Evolutionary conservation across 176 grass and related monocot species (phyloP).

Genomic region (Zoysia japonica): DNA sequence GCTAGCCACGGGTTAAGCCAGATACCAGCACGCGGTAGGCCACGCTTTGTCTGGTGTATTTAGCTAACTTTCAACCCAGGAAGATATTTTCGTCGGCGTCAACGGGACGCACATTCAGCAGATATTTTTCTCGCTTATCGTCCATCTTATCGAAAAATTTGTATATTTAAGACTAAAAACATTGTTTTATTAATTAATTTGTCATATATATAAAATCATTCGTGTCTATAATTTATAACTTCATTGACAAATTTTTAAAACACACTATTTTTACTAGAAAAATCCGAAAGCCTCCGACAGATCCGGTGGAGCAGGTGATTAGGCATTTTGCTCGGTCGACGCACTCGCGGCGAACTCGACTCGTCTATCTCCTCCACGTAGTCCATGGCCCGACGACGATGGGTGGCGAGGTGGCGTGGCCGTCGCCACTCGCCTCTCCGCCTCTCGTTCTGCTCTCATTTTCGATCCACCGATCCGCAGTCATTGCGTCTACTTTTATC

Average conservation of each 20-base stretch:
- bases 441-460: slow-evolving; percentile 27
- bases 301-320: not conserved
- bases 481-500: not conserved
- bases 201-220: too few species aligned
- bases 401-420: not conserved
- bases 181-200: too few species aligned
- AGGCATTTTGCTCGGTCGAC: not conserved
- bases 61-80: not conserved
- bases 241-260: too few species aligned
- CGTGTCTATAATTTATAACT: too few species aligned
- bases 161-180: too few species aligned
- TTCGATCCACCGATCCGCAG: too few species aligned
- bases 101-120: not conserved
- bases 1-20: not conserved
- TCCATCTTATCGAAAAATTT: too few species aligned
- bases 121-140: slow-evolving; percentile 38
- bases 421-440: not conserved
- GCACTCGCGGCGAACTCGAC: not conserved
- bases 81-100: slow-evolving; percentile 23
- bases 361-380: not conserved
- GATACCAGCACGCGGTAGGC: not conserved
- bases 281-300: not conserved
- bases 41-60: not conserved
- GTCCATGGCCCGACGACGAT: not conserved
- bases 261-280: too few species aligned